Evolutionary conservation across 1,284 basidiomycete genomes (phyloP), one percentile per base, ranked within the genome.

Genomic region (Apiotrichum domesticum): DNA sequence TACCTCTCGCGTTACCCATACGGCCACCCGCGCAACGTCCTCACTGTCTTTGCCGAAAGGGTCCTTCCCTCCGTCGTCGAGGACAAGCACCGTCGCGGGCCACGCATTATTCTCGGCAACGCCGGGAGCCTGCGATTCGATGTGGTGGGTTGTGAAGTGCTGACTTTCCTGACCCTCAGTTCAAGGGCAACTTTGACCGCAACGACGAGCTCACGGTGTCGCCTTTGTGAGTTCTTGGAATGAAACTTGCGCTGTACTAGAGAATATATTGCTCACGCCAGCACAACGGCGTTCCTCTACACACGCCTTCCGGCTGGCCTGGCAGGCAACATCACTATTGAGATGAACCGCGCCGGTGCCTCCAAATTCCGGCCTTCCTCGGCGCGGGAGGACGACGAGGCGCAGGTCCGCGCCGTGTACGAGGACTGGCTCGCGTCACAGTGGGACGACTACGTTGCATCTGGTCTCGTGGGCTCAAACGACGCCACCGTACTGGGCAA

Each of bases 61-160:
- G 85, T 85, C 37, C 60, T 80, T 51, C 66, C 66, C 10, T 45
- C 44, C 0, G 69, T 66, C 0, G 61, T 77, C 1, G 35, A 56
- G 13, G 70, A 76, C 51, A 46, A 62, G 40, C 52, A 65, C 35
- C 58, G 56, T 21, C 42, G 66, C 10, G 65, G 59, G 0, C 55
- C 62, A n/a, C 84, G 82, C 62, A 74, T 88, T 58, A 83, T 88
- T 70, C 82, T 91, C 59, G 79, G 80, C 52, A 87, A 90, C 73
- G 83, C 86, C 2, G 89, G 86, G 14, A 84, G 80, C n/a, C 80
- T 86, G 66, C 83, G 89, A 48, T 90, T 86, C 75, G 85, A 89
- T 65, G 71, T 92, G 13, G 73, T 74, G 48, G 58, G 67, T 64
- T 40, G 8, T 13, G 6, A 15, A 1, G 35, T 10, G 2, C 6